Conservation (phyloP, 2,329 filamentous ascomycete genomes). For the Teratosphaeriaceae sp. region DNA sequence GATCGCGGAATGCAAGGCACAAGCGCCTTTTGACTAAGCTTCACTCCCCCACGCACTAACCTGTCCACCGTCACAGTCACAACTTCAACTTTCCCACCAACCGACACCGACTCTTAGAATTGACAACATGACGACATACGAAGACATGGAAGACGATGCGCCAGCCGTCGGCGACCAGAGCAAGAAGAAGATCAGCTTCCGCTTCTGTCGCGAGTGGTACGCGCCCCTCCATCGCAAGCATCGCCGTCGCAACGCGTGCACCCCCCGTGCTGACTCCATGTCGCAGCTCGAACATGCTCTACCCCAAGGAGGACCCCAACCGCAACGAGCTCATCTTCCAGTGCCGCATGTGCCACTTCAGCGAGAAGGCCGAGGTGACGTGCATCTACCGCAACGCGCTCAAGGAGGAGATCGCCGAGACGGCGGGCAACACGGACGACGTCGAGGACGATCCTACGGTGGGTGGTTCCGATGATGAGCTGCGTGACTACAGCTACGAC, state of each 20-base stretch:
- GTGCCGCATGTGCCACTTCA: constrained; percentile 91
- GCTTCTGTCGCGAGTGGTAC: constrained; percentile 95
- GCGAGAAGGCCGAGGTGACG: constrained; percentile 75
- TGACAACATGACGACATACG: constrained; percentile 20
- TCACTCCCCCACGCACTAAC: no score
- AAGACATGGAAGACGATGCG: constrained; percentile 31
- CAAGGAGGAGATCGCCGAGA: constrained; percentile 86
- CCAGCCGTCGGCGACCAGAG: constrained; percentile 30
- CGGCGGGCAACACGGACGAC: constrained; percentile 94
- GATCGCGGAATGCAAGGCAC: no score
- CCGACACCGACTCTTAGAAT: no score
- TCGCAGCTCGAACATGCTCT: constrained; percentile 84
- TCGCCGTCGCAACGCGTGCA: no score
- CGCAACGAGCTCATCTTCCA: constrained; percentile 85
- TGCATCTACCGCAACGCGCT: constrained; percentile 96
- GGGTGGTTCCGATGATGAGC: constrained; percentile 47
- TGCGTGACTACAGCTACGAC: constrained; percentile 5
- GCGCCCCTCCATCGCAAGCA: no score
- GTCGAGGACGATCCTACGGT: constrained; percentile 98
- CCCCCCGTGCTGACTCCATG: neutral
- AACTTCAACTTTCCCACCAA: no score
- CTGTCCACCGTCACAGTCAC: no score
- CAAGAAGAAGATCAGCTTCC: constrained; percentile 79
- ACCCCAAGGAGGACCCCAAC: constrained; percentile 87
- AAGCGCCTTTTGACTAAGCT: no score